Base-by-base conservation (phyloP, 2,329 filamentous ascomycete genomes). In the Hysterium pulicare region DNA sequence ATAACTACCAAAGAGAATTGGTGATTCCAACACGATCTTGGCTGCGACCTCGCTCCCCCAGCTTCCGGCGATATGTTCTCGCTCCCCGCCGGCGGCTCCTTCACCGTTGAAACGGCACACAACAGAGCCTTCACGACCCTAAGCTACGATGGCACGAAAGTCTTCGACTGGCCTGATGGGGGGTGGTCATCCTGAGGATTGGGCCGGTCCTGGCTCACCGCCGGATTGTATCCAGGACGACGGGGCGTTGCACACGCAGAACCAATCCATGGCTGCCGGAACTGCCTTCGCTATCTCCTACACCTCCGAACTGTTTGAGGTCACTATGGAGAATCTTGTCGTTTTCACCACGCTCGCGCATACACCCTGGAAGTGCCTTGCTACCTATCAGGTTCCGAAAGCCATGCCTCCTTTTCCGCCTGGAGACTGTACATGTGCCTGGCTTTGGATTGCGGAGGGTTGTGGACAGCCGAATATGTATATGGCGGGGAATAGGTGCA, bases 231-330 rank as follows among this genome's bases (percentile, higher is more conserved):
- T 67, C 21, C 55, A 62, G 16, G 63, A 67, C 1, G 71, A 69
- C 30, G 74, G 73, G 7, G 70, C 71, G 19, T 50, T 77, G 61
- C 74, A 77, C 46, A 69, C 72, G 2, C 67, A 67, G 35, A 72
- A 72, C 44, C 55, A 71, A 46, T 64, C 64, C 17, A 67, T 57
- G 15, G 64, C 72, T 3, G 71, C 68, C 8, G 74, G 72, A 2
- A 75, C 72, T 0, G 74, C 74, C 0, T 75, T 68, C 52, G 75
- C 74, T 0, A 78, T 78, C 40, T 72, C 70, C 19, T 77, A 78
- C 47, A 59, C 74, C 44, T 65, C 62, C 6, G 69, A 77, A n/a
- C 52, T 76, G 16, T 54, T 56, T 33, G 62, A 70, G 21, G 73
- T 77, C 3, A 73, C 67, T 3, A 70, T 75, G 61, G 71, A 75